A percentile compares a stretch with the other conserved stretches of the same genome.
phyloP scores from a whole-genome alignment of 257 asterid genomes.

The Lycium barbarum region DNA sequence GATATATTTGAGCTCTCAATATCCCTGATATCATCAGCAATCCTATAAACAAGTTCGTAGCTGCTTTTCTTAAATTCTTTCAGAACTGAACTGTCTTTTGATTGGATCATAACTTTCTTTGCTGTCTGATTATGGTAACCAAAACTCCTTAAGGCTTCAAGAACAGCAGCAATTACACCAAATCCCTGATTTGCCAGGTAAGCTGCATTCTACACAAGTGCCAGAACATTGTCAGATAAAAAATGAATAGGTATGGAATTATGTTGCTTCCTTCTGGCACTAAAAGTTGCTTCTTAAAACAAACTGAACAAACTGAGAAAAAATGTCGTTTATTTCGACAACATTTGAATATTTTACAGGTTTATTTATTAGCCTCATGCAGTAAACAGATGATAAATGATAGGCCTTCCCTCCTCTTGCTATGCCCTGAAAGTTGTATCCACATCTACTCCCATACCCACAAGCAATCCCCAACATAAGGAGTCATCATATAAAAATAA shows the following conservation, averaged over 20 bases:
- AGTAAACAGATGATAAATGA: not conserved
- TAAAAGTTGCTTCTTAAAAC: not conserved
- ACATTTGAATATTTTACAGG: not conserved
- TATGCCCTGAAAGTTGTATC: not conserved
- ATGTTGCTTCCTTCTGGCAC: not conserved
- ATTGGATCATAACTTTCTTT: slow-evolving; percentile 67
- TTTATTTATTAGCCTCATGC: not conserved
- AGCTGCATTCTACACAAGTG: slow-evolving; percentile 67
- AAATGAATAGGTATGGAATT: not conserved
- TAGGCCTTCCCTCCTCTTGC: not conserved
- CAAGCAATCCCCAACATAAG: not conserved
- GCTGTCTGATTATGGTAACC: slow-evolving; percentile 58
- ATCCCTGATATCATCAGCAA: slow-evolving; percentile 59
- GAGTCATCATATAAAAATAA: not conserved
- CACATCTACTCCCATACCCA: not conserved
- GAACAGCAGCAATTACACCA: slow-evolving; percentile 64
- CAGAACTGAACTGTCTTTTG: slow-evolving; percentile 72
- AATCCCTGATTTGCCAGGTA: slow-evolving; percentile 75
- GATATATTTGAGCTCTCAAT: slow-evolving; percentile 63
- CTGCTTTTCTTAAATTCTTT: slow-evolving; percentile 47
- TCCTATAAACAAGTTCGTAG: slow-evolving; percentile 67
- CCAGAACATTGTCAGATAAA: slow-evolving; percentile 19
- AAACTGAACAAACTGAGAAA: not conserved
- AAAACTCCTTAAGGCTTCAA: slow-evolving; percentile 55
- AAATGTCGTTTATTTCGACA: not conserved